These are phyloP conservation scores for Zygoascus bituminiphila DNA, from an alignment of 805 yeast genomes.

Conservation along the genomic window DNA sequence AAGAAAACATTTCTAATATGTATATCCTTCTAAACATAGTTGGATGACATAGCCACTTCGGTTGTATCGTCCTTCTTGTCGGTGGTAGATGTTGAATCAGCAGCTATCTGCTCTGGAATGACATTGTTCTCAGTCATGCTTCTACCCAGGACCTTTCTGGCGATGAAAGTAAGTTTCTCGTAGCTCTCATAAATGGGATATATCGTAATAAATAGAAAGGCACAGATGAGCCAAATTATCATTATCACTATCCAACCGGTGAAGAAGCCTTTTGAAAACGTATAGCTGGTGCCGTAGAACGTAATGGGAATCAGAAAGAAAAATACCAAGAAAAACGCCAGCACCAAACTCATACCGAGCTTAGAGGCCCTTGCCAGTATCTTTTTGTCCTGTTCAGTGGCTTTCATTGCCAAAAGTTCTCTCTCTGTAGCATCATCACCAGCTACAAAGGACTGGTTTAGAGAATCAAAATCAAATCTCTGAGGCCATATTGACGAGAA, in stretches of 20 bases:
- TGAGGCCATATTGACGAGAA: conserved; percentile 24
- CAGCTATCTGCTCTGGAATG: no score
- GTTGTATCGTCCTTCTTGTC: no score
- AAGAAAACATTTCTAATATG: no score
- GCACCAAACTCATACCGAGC: conserved; percentile 47
- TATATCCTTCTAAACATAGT: no score
- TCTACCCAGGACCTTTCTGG: neutral
- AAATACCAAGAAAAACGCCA: conserved; percentile 49
- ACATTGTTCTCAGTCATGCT: no score
- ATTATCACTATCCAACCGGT: conserved; percentile 83
- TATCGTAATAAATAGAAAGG: conserved; percentile 45
- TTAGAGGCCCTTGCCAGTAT: conserved; percentile 47
- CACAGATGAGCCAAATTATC: conserved; percentile 65
- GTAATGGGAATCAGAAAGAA: conserved; percentile 87
- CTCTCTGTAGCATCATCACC: conserved; percentile 31
- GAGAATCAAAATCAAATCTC: conserved; percentile 40
- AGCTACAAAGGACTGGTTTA: conserved; percentile 40
- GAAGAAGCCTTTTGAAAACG: conserved; percentile 67
- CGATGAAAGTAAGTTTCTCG: conserved; percentile 16
- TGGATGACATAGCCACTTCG: no score
- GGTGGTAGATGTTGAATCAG: no score
- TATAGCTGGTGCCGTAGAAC: conserved; percentile 72
- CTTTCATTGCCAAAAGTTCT: conserved; percentile 19
- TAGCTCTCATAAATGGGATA: conserved; percentile 73
- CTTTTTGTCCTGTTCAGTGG: conserved; percentile 39